A percentile compares a stretch with the other conserved stretches of the same genome.
These are phyloP conservation scores for Beauveria rudraprayagi DNA, from an alignment of 2,329 filamentous ascomycete species.

Conservation along the genomic window DNA sequence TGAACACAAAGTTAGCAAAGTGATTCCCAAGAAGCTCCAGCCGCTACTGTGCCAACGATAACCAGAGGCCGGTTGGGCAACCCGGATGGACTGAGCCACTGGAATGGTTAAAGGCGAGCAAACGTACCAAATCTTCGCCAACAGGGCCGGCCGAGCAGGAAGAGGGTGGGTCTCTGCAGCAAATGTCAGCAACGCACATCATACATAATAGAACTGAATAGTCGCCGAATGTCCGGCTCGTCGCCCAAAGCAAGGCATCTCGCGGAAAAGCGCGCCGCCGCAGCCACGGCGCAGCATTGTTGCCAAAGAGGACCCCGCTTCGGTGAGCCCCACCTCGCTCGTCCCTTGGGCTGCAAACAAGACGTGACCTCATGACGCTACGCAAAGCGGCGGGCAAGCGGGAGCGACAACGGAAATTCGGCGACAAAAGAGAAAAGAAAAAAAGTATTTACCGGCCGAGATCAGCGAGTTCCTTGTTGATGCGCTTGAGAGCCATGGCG, in stretches of 20 bases:
- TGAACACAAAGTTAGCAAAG: conserved; percentile 17
- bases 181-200: conserved; percentile 15
- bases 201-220: conserved; percentile 5
- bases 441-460: conserved; percentile 67
- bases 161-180: conserved; percentile 83
- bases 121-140: conserved; percentile 92
- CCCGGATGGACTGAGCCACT: conserved; percentile 14
- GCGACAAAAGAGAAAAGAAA: conserved; percentile 10
- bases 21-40: not conserved
- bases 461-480: conserved; percentile 90
- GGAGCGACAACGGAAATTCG: conserved; percentile 15
- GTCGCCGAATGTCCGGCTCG: not conserved
- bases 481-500: conserved; percentile 82
- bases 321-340: conserved; percentile 29
- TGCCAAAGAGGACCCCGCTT: conserved; percentile 27
- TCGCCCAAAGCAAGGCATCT: not conserved
- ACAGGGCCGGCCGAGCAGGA: conserved; percentile 97
- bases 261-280: not conserved
- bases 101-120: conserved; percentile 19
- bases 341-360: conserved; percentile 20
- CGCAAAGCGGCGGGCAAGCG: conserved; percentile 18
- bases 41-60: conserved; percentile 1
- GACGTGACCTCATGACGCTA: conserved; percentile 14
- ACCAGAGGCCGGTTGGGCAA: not conserved
- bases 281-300: not conserved